Conservation (phyloP, 2,329 filamentous ascomycete species). For the Pseudogymnoascus sp. region DNA sequence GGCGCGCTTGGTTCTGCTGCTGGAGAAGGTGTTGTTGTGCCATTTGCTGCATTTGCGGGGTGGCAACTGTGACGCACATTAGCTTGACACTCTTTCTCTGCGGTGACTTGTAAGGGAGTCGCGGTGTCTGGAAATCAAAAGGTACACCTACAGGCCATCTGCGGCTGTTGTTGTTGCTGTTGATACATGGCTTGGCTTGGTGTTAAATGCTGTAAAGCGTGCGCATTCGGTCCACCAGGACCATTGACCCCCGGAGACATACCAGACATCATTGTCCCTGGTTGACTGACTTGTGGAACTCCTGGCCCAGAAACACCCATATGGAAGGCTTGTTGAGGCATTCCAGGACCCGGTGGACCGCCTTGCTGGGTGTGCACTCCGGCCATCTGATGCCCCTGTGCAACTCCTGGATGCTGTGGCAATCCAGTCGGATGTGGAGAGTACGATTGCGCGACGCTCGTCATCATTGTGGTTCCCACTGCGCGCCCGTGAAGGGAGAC, state of each 20-base stretch:
- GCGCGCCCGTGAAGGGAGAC: constrained; percentile 3
- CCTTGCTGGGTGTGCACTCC: constrained; percentile 61
- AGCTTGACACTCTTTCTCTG: neutral
- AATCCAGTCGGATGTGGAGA: constrained; percentile 66
- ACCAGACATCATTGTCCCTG: constrained; percentile 62
- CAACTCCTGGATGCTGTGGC: constrained; percentile 63
- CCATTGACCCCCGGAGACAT: constrained; percentile 62
- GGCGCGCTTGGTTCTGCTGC: constrained; percentile 41
- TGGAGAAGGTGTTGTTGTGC: constrained; percentile 40
- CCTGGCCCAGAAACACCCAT: constrained; percentile 67
- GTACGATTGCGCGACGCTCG: constrained; percentile 58
- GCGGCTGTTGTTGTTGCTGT: constrained; percentile 33
- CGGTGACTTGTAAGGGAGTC: neutral
- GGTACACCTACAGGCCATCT: constrained; percentile 27
- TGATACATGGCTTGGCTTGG: constrained; percentile 41
- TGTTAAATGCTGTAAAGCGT: constrained; percentile 66
- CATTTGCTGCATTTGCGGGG: constrained; percentile 32
- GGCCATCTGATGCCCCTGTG: constrained; percentile 48
- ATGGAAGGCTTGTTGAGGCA: constrained; percentile 62
- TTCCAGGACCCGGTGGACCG: constrained; percentile 53
- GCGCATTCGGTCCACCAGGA: constrained; percentile 50
- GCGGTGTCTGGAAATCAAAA: neutral
- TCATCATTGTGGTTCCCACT: constrained; percentile 54
- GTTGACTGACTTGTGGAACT: constrained; percentile 62
- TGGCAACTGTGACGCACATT: constrained; percentile 21